Conservation (phyloP, 2,329 filamentous ascomycete genomes). For the Aspergillus fumigatiaffinis region DNA sequence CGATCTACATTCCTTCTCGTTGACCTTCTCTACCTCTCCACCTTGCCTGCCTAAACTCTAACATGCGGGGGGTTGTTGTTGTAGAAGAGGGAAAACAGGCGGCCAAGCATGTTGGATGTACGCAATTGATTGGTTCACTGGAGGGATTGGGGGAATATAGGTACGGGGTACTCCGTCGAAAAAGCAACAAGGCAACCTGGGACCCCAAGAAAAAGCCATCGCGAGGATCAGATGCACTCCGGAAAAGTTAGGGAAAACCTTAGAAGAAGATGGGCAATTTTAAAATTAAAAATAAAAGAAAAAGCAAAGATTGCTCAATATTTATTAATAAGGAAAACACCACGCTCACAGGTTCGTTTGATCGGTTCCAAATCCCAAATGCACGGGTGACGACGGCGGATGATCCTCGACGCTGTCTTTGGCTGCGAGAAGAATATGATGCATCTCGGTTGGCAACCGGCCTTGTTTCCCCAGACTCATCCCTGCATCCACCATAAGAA, state of each 20-base stretch:
- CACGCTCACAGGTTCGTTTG: neutral
- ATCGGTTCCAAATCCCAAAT: constrained; percentile 1
- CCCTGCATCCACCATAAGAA: neutral
- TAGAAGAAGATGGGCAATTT: neutral
- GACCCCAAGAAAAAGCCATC: neutral
- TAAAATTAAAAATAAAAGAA: neutral
- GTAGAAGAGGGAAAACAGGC: neutral
- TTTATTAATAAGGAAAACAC: neutral
- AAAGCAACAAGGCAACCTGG: constrained; percentile 2
- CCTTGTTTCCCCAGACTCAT: constrained; percentile 1
- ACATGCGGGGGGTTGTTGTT: constrained; percentile 2
- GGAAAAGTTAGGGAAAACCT: neutral
- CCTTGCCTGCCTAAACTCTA: constrained; percentile 4
- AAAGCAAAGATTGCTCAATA: neutral
- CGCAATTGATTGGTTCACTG: constrained; percentile 5
- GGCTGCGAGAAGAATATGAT: neutral
- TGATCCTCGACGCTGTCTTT: constrained; percentile 5
- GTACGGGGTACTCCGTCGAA: neutral
- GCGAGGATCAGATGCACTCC: neutral
- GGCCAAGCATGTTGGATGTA: constrained; percentile 2
- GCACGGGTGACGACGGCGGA: constrained; percentile 8
- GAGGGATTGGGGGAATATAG: neutral
- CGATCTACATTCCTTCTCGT: neutral
- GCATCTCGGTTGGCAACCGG: neutral
- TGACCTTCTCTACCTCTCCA: neutral